Evolutionary conservation across 106 monocot genomes (phyloP).

Genomic region (Posidonia australis): DNA sequence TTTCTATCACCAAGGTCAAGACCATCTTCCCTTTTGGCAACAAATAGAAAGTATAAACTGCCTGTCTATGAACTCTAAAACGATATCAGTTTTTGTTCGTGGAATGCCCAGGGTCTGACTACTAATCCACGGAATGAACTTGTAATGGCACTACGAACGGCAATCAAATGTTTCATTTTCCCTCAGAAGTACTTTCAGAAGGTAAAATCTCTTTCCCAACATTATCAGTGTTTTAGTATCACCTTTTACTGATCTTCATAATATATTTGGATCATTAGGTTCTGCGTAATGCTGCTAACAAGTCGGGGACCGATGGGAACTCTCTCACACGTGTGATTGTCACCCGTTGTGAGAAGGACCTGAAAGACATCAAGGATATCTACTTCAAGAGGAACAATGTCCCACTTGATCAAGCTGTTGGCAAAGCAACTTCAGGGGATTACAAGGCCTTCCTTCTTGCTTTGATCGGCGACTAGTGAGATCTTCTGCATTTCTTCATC

Average conservation of each 20-base stretch:
- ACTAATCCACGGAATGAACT: constrained; percentile 33
- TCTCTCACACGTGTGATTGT: constrained; percentile 15
- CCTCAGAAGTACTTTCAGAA: constrained; percentile 74
- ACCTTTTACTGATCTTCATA: not conserved
- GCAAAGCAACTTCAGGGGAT: constrained; percentile 16
- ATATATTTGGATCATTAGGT: not conserved
- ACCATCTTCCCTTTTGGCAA: not conserved
- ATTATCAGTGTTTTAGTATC: not conserved
- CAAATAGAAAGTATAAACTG: not conserved
- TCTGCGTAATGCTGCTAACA: constrained; percentile 12
- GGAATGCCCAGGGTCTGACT: constrained; percentile 25
- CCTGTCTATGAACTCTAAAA: not conserved
- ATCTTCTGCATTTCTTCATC: not conserved
- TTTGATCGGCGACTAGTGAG: constrained; percentile 14
- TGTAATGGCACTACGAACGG: constrained; percentile 32
- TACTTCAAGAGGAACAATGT: constrained; percentile 14
- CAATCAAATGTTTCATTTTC: constrained; percentile 42
- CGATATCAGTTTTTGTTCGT: not conserved
- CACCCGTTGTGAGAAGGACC: constrained; percentile 23
- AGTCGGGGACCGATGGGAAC: constrained; percentile 5
- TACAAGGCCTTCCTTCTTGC: constrained; percentile 25
- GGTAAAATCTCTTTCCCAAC: constrained; percentile 20
- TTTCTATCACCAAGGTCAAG: constrained; percentile 54
- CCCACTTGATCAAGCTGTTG: constrained; percentile 12
- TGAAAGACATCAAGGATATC: constrained; percentile 16